Conservation (phyloP, 2,329 filamentous ascomycete species). For the Fusarium sp. region DNA sequence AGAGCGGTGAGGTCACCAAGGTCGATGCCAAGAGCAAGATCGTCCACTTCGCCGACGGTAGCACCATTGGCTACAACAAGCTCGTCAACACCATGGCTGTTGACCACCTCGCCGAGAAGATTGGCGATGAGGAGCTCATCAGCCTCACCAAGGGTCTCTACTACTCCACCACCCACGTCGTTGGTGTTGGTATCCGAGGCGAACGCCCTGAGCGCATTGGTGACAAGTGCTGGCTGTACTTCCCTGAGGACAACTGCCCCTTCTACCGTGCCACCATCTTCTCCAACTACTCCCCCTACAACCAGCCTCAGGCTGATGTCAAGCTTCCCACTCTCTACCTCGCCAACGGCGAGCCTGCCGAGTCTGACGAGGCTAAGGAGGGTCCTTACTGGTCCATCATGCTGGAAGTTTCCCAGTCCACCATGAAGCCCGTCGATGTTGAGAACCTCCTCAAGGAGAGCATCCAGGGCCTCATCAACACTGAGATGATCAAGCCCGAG, state of each 20-base stretch:
- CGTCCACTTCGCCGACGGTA: conserved; percentile 85
- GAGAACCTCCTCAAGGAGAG: conserved; percentile 87
- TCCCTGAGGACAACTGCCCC: conserved; percentile 97
- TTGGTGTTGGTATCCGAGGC: conserved; percentile 94
- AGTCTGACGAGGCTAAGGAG: conserved; percentile 77
- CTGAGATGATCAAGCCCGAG: conserved; percentile 89
- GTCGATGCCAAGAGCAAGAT: conserved; percentile 88
- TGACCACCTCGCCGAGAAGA: conserved; percentile 86
- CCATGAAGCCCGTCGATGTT: conserved; percentile 92
- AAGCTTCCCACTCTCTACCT: conserved; percentile 90
- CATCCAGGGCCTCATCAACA: conserved; percentile 98
- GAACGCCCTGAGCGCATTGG: conserved; percentile 93
- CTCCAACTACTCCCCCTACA: conserved; percentile 99
- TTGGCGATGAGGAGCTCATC: conserved; percentile 88
- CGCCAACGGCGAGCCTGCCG: conserved; percentile 85
- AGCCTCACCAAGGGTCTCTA: conserved; percentile 89
- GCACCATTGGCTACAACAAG: conserved; percentile 89
- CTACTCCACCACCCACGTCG: conserved; percentile 97
- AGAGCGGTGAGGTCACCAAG: conserved; percentile 84
- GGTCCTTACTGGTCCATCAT: conserved; percentile 99
- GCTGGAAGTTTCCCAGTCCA: conserved; percentile 96
- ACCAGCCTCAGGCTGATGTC: conserved; percentile 85
- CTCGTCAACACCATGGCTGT: conserved; percentile 97
- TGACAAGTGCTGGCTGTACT: conserved; percentile 99
- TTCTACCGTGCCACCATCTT: conserved; percentile 99